phyloP scores from a whole-genome alignment of 208 protist genomes.

The Leishmania aethiopica region DNA sequence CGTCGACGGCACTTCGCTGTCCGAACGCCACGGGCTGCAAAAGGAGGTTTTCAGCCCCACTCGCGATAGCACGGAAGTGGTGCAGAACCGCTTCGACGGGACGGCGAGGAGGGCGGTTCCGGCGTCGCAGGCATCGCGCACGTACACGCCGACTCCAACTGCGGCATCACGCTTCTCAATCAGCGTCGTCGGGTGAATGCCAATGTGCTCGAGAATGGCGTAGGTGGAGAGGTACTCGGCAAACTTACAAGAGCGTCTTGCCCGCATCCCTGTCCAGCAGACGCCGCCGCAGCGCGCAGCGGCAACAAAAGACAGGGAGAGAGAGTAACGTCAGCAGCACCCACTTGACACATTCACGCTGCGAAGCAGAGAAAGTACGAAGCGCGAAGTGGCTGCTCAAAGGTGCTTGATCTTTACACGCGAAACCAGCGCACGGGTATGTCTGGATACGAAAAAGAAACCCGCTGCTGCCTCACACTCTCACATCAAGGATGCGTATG shows the following conservation, averaged over 20 bases:
- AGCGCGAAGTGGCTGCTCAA: not conserved
- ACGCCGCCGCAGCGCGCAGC: not conserved
- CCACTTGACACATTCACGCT: not conserved
- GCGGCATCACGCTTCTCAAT: conserved; percentile 84
- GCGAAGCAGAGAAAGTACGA: not conserved
- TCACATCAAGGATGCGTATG: not conserved
- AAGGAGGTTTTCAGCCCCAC: conserved; percentile 44
- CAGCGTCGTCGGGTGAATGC: conserved; percentile 76
- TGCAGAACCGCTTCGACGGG: conserved; percentile 59
- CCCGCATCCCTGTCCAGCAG: conserved; percentile 22
- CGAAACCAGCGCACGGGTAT: not conserved
- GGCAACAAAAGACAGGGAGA: not conserved
- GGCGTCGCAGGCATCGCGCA: conserved; percentile 82
- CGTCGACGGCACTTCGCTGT: not conserved
- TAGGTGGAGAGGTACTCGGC: conserved; percentile 88
- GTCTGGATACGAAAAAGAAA: not conserved
- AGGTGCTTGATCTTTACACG: no score
- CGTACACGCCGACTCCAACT: conserved; percentile 76
- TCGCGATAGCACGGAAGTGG: conserved; percentile 48
- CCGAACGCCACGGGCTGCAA: conserved; percentile 2
- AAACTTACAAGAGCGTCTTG: conserved; percentile 67
- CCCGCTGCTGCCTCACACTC: not conserved
- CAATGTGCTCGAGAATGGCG: conserved; percentile 79
- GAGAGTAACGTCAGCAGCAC: not conserved
- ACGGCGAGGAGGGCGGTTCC: conserved; percentile 82